These are phyloP conservation scores for Aspergillus nidulans DNA, from an alignment of 495 filamentous ascomycete species.

Conservation along the genomic window DNA sequence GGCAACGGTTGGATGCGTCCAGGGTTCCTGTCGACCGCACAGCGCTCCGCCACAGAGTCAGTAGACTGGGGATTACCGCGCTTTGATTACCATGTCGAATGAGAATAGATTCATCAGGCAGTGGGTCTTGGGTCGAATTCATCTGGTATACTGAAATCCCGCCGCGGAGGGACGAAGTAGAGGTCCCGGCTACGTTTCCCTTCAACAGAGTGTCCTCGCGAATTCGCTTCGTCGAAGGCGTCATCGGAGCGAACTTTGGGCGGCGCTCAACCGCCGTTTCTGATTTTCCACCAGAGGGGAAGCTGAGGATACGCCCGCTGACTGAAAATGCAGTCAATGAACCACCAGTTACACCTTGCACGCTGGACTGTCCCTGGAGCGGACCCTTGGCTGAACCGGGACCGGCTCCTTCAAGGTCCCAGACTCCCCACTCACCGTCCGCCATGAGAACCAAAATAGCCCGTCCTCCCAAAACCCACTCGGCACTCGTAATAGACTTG, in stretches of 20 bases:
- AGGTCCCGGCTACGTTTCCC: conserved; percentile 29
- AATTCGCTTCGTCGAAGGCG: conserved; percentile 68
- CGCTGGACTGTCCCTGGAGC: conserved; percentile 52
- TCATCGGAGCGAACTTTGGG: conserved; percentile 74
- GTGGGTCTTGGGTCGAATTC: conserved; percentile 41
- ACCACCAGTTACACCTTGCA: conserved; percentile 59
- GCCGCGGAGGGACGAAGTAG: conserved; percentile 47
- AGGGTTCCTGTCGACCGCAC: conserved; percentile 56
- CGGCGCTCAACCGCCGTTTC: conserved; percentile 34
- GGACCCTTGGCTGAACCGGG: conserved; percentile 46
- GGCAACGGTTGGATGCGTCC: conserved; percentile 43
- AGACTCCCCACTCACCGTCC: conserved; percentile 92
- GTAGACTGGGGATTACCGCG: conserved; percentile 59
- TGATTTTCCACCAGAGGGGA: conserved; percentile 25
- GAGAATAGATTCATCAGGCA: conserved; percentile 59
- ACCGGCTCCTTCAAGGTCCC: conserved; percentile 73
- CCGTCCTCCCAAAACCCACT: conserved; percentile 78
- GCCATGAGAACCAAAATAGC: conserved; percentile 70
- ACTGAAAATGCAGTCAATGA: conserved; percentile 64
- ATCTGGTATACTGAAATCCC: conserved; percentile 58
- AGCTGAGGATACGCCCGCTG: conserved; percentile 58
- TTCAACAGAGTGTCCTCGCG: conserved; percentile 53
- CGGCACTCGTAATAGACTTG: conserved; percentile 74
- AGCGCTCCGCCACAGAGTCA: conserved; percentile 63
- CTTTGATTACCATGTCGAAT: conserved; percentile 63